Evolutionary conservation across 345 rosid genomes (phyloP), one percentile per base, ranked within the genome.

Genomic region (Salix exigua): DNA sequence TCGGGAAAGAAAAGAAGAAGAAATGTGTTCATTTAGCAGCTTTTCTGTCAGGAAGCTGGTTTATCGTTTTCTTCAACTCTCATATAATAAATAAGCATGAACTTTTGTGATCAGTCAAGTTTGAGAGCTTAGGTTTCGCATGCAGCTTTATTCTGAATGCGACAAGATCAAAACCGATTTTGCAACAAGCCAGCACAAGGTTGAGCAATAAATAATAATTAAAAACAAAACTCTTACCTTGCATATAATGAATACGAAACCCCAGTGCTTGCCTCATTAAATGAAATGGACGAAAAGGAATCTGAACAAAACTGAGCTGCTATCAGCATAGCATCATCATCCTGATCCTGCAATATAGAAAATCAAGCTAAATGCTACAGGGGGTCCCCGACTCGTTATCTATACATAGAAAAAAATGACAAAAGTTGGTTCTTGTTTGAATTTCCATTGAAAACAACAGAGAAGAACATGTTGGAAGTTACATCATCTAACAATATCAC

Each of bases 401-500:
- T 66, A 68, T 68, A 61, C 51, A 68, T 48, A 38, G 11, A 38
- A 38, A 38, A 9, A 38, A 38, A 38, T 9, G 21, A 61, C 30
- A n/a, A 48, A 63, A 13, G 44, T 68, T 19, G 46, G 31, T 51
- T 8, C 68, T 62, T 9, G 7, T 53, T 23, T 14, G 60, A 46
- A 73, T 68, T 44, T 70, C 71, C 19, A 6, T 2, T 21, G 6
- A 31, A 71, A 35, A 53, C 26, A 38, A 33, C 64, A 37, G 60
- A 1, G 53, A 30, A 76, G 18, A n/a, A 46, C 58, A 74, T 19
- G 48, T 58, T 73, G 73, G 37, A 18, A 66, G 61, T 78, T 76
- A 92, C 99, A 96, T 93, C 97, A 78, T 93, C 98, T 70, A 93
- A 83, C 86, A 92, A 83, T 80, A 89, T 86, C 82, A 93, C 94